Conservation (phyloP, 192 early-diverging fungal genomes). For the Coemansia reversa region DNA sequence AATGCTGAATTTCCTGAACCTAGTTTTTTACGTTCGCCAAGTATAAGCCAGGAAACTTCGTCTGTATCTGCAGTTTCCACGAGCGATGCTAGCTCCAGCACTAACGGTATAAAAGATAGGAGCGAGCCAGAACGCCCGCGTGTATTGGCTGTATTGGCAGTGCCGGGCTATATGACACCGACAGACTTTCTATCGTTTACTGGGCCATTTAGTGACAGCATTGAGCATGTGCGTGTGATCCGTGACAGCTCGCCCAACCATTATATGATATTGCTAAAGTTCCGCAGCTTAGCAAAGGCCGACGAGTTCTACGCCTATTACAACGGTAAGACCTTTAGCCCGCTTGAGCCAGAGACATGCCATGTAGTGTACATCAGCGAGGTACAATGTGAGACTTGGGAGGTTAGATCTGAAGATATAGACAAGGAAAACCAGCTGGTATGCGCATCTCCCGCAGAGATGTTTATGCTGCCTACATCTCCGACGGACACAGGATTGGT, state of each 20-base stretch:
- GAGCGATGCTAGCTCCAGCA: background rate
- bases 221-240: slow-evolving; percentile 76
- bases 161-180: slow-evolving; percentile 86
- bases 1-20: background rate
- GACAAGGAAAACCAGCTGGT: slow-evolving; percentile 6
- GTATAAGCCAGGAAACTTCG: background rate
- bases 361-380: slow-evolving; percentile 78
- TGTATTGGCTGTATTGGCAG: slow-evolving; percentile 74
- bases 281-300: slow-evolving; percentile 61
- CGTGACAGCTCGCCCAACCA: slow-evolving; percentile 82
- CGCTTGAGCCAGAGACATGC: slow-evolving; percentile 81
- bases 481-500: slow-evolving; percentile 1
- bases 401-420: slow-evolving; percentile 36
- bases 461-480: slow-evolving; percentile 30
- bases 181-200: slow-evolving; percentile 88
- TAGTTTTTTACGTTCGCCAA: background rate
- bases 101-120: background rate
- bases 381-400: slow-evolving; percentile 63
- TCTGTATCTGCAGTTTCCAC: background rate
- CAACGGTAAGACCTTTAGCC: slow-evolving; percentile 84
- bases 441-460: slow-evolving; percentile 11
- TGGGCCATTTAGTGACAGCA: slow-evolving; percentile 63
- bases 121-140: slow-evolving; percentile 4
- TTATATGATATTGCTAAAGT: slow-evolving; percentile 85
- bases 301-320: slow-evolving; percentile 70